A percentile compares a stretch with the other conserved stretches of the same genome.
These are phyloP conservation scores for Ogataea salicorniae DNA, from an alignment of 805 yeast genomes.

Conservation along the genomic window DNA sequence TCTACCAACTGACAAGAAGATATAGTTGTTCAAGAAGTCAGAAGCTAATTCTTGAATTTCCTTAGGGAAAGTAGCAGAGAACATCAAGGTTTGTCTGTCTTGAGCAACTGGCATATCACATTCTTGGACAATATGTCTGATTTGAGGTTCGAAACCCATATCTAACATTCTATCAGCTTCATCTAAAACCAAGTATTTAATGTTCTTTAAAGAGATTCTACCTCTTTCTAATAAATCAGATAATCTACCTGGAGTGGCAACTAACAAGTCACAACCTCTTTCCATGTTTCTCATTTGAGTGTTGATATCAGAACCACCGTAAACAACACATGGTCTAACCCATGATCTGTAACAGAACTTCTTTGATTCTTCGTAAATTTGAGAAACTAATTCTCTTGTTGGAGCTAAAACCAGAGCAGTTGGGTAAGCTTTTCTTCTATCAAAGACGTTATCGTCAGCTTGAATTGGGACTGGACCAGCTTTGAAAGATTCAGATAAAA, in stretches of 20 bases:
- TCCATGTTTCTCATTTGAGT: slow-evolving; percentile 82
- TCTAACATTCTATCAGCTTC: slow-evolving; percentile 99
- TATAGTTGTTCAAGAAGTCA: slow-evolving; percentile 93
- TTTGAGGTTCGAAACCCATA: slow-evolving; percentile 99
- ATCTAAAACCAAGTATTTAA: slow-evolving; percentile 91
- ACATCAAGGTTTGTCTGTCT: slow-evolving; percentile 95
- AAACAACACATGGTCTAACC: slow-evolving; percentile 94
- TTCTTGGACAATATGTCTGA: slow-evolving; percentile 94
- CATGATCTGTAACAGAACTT: slow-evolving; percentile 97
- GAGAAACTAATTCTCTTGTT: slow-evolving; percentile 97
- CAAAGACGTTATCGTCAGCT: slow-evolving; percentile 40
- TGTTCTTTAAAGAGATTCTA: slow-evolving; percentile 78
- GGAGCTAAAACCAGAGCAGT: slow-evolving; percentile 96
- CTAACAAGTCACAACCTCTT: slow-evolving; percentile 92
- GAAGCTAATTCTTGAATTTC: slow-evolving; percentile 96
- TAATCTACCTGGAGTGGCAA: slow-evolving; percentile 99
- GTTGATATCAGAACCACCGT: slow-evolving; percentile 97
- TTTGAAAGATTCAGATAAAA: slow-evolving; percentile 81
- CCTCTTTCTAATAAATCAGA: slow-evolving; percentile 96
- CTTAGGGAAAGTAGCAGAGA: slow-evolving; percentile 98
- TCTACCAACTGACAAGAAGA: slow-evolving; percentile 96
- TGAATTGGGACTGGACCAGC: slow-evolving; percentile 59
- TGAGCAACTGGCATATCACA: slow-evolving; percentile 95
- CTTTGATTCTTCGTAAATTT: slow-evolving; percentile 92
- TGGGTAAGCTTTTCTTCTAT: slow-evolving; percentile 81